A percentile compares a stretch with the other conserved stretches of the same genome.
phyloP scores from a whole-genome alignment of 306 rosid genomes.

The Vigna reflexopilosa region DNA sequence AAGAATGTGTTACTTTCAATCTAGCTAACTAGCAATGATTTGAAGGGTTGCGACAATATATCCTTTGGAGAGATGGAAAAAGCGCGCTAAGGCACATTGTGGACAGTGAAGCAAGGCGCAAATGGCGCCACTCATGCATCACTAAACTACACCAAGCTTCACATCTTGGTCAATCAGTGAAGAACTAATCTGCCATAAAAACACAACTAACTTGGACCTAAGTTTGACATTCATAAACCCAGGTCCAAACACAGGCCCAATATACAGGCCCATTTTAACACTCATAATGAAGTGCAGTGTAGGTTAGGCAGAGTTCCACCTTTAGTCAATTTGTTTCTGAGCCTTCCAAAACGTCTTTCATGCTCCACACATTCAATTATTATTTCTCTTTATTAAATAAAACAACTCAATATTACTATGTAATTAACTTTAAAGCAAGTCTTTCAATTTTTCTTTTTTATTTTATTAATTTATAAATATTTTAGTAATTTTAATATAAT shows the following conservation, averaged over 20 bases:
- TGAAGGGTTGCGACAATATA: slow-evolving; percentile 14
- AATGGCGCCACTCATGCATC: slow-evolving; percentile 44
- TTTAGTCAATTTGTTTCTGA: background rate
- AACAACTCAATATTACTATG: too few species aligned
- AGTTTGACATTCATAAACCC: slow-evolving; percentile 24
- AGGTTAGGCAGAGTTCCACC: slow-evolving; percentile 33
- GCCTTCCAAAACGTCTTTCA: background rate
- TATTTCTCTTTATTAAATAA: too few species aligned
- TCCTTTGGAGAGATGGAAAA: slow-evolving; percentile 24
- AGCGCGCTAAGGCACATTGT: slow-evolving; percentile 40
- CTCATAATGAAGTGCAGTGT: background rate
- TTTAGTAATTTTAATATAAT: too few species aligned
- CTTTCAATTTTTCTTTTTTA: too few species aligned
- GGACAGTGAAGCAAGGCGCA: slow-evolving; percentile 38
- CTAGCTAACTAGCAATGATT: slow-evolving; percentile 2
- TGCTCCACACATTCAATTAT: background rate
- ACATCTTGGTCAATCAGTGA: slow-evolving; percentile 33
- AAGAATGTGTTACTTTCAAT: background rate
- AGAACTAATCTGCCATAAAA: background rate
- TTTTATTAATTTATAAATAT: too few species aligned
- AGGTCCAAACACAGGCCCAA: slow-evolving; percentile 32
- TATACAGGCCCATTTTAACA: too few species aligned
- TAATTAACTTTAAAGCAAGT: too few species aligned
- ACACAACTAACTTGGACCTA: background rate
- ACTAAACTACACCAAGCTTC: background rate